These are phyloP conservation scores for Candida ovalis DNA, from an alignment of 805 yeast genomes.

Conservation along the genomic window DNA sequence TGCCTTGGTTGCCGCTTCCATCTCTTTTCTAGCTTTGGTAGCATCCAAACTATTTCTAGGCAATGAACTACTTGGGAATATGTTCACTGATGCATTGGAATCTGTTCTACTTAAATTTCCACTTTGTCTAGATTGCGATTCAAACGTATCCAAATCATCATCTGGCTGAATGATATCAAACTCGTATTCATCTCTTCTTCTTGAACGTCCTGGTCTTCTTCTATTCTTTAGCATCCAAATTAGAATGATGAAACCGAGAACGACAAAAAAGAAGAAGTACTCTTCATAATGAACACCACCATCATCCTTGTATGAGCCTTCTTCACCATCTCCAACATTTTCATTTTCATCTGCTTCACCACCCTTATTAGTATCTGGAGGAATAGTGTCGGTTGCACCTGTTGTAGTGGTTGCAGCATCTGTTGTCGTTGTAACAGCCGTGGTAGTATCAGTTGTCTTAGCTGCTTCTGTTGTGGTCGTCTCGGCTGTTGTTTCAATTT, in stretches of 20 bases:
- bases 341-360: constrained; percentile 11
- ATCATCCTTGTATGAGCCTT: constrained; percentile 14
- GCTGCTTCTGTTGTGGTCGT: constrained; percentile 2
- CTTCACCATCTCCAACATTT: constrained; percentile 19
- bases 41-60: constrained; percentile 26
- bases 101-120: constrained; percentile 6
- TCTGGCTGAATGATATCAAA: constrained; percentile 67
- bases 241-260: constrained; percentile 51
- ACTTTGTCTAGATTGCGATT: constrained; percentile 11
- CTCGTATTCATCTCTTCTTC: constrained; percentile 70
- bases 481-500: no score
- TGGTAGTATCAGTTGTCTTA: background rate
- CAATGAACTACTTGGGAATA: constrained; percentile 12
- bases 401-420: background rate
- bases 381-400: constrained; percentile 2
- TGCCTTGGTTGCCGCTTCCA: background rate
- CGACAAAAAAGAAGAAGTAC: constrained; percentile 56
- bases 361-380: constrained; percentile 11
- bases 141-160: constrained; percentile 20
- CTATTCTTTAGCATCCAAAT: constrained; percentile 38
- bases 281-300: constrained; percentile 47
- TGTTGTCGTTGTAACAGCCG: constrained; percentile 6
- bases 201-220: constrained; percentile 36
- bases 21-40: constrained; percentile 10
- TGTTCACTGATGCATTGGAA: constrained; percentile 8